phyloP scores from a whole-genome alignment of 129 eudicot species.

The carrot (Daucus carota) region DNA sequence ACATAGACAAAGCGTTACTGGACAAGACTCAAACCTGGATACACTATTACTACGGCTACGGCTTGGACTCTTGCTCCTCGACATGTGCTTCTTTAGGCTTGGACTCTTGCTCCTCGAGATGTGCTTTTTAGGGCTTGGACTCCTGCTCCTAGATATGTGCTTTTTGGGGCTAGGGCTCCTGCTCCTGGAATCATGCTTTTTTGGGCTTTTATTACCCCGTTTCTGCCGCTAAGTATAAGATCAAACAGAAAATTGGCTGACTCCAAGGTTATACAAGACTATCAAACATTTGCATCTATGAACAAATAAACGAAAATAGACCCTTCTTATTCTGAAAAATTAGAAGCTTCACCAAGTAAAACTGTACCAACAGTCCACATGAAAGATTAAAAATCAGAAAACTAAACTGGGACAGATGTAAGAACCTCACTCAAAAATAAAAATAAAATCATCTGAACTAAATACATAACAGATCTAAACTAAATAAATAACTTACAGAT shows the following conservation, averaged over 20 bases:
- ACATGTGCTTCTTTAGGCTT: neutral
- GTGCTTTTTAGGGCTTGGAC: neutral
- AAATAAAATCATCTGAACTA: neutral
- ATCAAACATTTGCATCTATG: neutral
- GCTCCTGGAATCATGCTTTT: conserved; percentile 27
- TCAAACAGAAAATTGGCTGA: conserved; percentile 3
- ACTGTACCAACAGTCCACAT: neutral
- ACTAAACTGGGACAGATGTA: neutral
- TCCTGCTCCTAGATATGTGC: conserved; percentile 13
- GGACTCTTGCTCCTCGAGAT: neutral
- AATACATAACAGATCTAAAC: neutral
- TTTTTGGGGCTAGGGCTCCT: conserved; percentile 38
- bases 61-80: conserved; percentile 38
- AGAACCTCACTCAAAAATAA: neutral
- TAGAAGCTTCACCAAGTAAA: neutral
- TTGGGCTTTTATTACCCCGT: conserved; percentile 62
- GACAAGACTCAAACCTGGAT: conserved; percentile 37
- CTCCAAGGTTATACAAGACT: neutral
- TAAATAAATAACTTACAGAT: conserved; percentile 54
- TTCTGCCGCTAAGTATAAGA: conserved; percentile 42
- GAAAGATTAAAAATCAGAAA: neutral
- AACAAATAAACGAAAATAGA: neutral
- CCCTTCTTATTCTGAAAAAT: neutral
- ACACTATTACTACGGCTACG: conserved; percentile 69
- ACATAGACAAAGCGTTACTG: neutral